phyloP scores from a whole-genome alignment of 73 alveolate species.

The Blepharisma japonicum region DNA sequence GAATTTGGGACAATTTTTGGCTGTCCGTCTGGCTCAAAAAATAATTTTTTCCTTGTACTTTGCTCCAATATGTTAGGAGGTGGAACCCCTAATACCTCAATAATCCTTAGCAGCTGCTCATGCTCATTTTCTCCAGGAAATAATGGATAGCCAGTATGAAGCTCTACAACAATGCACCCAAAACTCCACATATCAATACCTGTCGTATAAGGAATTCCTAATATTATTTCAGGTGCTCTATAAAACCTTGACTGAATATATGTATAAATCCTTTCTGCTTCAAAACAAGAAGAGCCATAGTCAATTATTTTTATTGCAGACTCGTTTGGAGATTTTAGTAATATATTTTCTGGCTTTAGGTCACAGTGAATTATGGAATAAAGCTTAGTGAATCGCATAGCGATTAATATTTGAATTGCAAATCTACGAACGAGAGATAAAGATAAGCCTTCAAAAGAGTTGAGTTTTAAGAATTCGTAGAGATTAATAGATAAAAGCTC shows the following conservation, averaged over 20 bases:
- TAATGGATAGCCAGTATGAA: slow-evolving; percentile 77
- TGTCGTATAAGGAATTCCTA: slow-evolving; percentile 87
- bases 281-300: slow-evolving; percentile 76
- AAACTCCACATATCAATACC: slow-evolving; percentile 96
- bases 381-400: slow-evolving; percentile 49
- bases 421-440: slow-evolving; percentile 55
- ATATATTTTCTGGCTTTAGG: slow-evolving; percentile 77
- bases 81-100: slow-evolving; percentile 77
- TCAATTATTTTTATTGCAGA: slow-evolving; percentile 71
- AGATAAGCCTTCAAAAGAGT: slow-evolving; percentile 65
- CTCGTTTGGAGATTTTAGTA: slow-evolving; percentile 54
- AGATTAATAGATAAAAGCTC: slow-evolving; percentile 68
- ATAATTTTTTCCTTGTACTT: slow-evolving; percentile 52
- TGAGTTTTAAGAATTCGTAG: slow-evolving; percentile 61
- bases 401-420: slow-evolving; percentile 59
- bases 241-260: slow-evolving; percentile 88
- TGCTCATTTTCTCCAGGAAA: slow-evolving; percentile 89
- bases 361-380: slow-evolving; percentile 75
- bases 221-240: slow-evolving; percentile 95
- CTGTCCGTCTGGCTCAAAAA: slow-evolving; percentile 37
- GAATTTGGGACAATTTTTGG: slow-evolving; percentile 49
- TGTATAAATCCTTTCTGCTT: slow-evolving; percentile 62
- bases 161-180: slow-evolving; percentile 89
- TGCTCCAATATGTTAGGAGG: slow-evolving; percentile 53
- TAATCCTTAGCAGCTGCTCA: slow-evolving; percentile 69